A percentile compares a stretch with the other conserved stretches of the same genome.
These are phyloP conservation scores for Saccharomycopsis sp. DNA, from an alignment of 805 yeast species.

Conservation along the genomic window DNA sequence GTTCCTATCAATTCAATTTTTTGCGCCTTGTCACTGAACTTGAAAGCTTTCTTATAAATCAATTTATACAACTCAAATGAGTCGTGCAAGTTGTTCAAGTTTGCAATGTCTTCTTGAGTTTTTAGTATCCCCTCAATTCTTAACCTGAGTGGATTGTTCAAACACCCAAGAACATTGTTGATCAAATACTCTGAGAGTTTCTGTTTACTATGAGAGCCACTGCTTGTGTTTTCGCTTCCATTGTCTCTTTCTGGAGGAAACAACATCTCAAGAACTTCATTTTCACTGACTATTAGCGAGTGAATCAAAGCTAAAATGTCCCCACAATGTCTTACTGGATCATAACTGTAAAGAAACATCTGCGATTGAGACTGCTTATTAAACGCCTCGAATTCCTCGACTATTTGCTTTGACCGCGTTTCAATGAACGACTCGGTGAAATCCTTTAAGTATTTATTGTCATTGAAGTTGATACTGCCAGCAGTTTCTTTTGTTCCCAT, in stretches of 20 bases:
- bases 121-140: conserved; percentile 63
- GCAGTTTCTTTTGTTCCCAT: conserved; percentile 17
- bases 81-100: conserved; percentile 52
- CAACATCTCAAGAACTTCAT: conserved; percentile 62
- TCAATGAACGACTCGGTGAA: conserved; percentile 59
- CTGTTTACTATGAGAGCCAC: conserved; percentile 19
- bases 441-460: conserved; percentile 40
- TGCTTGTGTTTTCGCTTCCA: conserved; percentile 14
- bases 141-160: conserved; percentile 55
- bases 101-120: conserved; percentile 51
- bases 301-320: conserved; percentile 87
- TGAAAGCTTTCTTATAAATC: conserved; percentile 43
- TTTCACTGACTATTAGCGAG: conserved; percentile 78
- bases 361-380: conserved; percentile 31
- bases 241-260: conserved; percentile 38
- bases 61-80: conserved; percentile 60
- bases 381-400: conserved; percentile 49
- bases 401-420: conserved; percentile 56
- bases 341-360: conserved; percentile 61
- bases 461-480: conserved; percentile 27
- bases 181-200: conserved; percentile 22
- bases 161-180: conserved; percentile 41
- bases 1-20: conserved; percentile 24
- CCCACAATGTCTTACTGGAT: conserved; percentile 76
- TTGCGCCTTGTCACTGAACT: conserved; percentile 23